Base-by-base conservation (phyloP, 1,139 yeast species). In the Petasospora rhodanensis region DNA sequence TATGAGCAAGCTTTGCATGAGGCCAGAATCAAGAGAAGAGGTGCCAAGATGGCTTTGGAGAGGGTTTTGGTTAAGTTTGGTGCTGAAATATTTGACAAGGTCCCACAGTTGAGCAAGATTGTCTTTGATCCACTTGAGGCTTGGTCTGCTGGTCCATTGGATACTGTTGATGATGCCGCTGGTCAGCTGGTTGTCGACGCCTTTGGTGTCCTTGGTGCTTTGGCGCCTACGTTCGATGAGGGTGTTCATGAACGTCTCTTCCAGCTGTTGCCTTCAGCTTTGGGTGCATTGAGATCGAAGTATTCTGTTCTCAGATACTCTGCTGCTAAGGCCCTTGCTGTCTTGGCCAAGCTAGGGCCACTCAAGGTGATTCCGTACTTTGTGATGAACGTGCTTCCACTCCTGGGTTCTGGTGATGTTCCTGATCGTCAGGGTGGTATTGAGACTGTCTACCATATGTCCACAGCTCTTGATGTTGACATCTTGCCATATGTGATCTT, bases 401-500 rank as follows among this genome's bases (percentile, higher is more conserved):
- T 85, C 73, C 65, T 91, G 49, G 78, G 82, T 58, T 86, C 93
- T 1, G 77, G 85, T n/a, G 75, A 73, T 24, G 61, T 79, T n/a
- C 69, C 64, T 26, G 81, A 80, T 43, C 73, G 98, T 43, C 96
- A 91, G 61, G 98, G 99, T 51, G 91, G 95, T 5, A 81, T 87
- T 38, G 99, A 93, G 61, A 75, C 94, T 18, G 73, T 91, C 7
- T 87, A 86, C 55, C 96, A 91, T 54, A 66, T 91, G 34, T 77
- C 95, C 2, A 68, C 71, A 16, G 73, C 84, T 2, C 86, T 93
- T 96, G 96, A 95, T 2, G 69, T 86, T 5, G 82, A 76, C 43
- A 86, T 93, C 38, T 65, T 93, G 38, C 99, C 99, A 0, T 93
- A 91, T 58, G 89, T 93, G 32, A 95, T 93, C 23, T 93, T 91